phyloP scores from a whole-genome alignment of 305 asterid genomes.

The Solanum hybrid region DNA sequence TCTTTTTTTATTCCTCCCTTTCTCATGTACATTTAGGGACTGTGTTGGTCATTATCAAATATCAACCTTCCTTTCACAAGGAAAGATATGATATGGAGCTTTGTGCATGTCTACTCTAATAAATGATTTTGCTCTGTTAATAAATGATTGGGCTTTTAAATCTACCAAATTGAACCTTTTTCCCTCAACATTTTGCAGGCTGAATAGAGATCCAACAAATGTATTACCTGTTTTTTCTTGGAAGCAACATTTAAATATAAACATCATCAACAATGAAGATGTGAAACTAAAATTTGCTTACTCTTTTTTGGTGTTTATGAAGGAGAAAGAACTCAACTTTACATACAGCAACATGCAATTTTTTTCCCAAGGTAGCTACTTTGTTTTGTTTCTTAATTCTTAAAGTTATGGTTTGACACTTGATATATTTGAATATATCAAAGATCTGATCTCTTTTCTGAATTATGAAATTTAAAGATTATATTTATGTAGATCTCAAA shows the following conservation, averaged over 20 bases:
- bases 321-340: not conserved
- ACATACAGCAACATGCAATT: not conserved
- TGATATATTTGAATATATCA: too few species aligned
- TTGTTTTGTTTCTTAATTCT: not conserved
- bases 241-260: not conserved
- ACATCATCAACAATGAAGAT: not conserved
- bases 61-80: too few species aligned
- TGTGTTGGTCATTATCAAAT: too few species aligned
- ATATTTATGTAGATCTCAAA: too few species aligned
- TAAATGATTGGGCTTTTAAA: not conserved
- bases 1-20: not conserved
- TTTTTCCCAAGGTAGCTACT: not conserved
- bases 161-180: too few species aligned
- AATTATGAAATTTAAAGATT: not conserved
- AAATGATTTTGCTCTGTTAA: not conserved
- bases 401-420: not conserved
- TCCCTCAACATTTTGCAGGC: too few species aligned
- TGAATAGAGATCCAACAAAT: not conserved
- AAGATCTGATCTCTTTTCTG: too few species aligned
- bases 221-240: not conserved
- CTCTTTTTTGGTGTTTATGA: not conserved
- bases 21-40: not conserved
- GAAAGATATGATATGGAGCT: not conserved
- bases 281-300: not conserved
- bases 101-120: not conserved